These are phyloP conservation scores for Nevesoporus exiguus DNA, from an alignment of 768 basidiomycete genomes.

Conservation along the genomic window DNA sequence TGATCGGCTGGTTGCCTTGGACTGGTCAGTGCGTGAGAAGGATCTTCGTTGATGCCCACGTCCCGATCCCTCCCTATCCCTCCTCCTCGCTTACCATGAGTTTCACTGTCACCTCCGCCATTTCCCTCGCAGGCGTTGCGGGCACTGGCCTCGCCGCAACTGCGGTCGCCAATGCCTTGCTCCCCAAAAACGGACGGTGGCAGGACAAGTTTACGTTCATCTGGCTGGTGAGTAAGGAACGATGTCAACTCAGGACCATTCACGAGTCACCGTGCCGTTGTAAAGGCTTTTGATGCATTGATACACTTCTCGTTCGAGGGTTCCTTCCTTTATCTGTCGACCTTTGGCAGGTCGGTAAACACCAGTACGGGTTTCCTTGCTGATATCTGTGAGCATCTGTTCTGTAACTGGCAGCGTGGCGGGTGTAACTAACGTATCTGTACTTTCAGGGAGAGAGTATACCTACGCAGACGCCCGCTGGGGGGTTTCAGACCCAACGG, in stretches of 20 bases:
- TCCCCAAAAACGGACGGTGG: conserved; percentile 62
- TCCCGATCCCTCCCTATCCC: neutral
- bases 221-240: conserved; percentile 57
- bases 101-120: conserved; percentile 57
- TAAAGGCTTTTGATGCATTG: conserved; percentile 72
- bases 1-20: too few species aligned
- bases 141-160: conserved; percentile 50
- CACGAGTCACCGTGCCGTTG: neutral
- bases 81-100: conserved; percentile 15
- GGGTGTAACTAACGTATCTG: neutral
- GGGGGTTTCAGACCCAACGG: conserved; percentile 73
- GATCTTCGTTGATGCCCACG: neutral
- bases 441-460: conserved; percentile 71
- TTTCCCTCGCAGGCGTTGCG: conserved; percentile 60
- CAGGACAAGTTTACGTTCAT: conserved; percentile 70
- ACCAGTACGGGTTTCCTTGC: conserved; percentile 67
- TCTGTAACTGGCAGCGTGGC: neutral
- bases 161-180: conserved; percentile 47
- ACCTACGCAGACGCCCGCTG: conserved; percentile 77
- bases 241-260: neutral
- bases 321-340: conserved; percentile 74
- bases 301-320: conserved; percentile 81
- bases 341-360: conserved; percentile 70
- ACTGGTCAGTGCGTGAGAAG: conserved; percentile 5
- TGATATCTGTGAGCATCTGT: conserved; percentile 57